phyloP scores from a whole-genome alignment of 2,329 filamentous ascomycete species.

The Alternaria atra region DNA sequence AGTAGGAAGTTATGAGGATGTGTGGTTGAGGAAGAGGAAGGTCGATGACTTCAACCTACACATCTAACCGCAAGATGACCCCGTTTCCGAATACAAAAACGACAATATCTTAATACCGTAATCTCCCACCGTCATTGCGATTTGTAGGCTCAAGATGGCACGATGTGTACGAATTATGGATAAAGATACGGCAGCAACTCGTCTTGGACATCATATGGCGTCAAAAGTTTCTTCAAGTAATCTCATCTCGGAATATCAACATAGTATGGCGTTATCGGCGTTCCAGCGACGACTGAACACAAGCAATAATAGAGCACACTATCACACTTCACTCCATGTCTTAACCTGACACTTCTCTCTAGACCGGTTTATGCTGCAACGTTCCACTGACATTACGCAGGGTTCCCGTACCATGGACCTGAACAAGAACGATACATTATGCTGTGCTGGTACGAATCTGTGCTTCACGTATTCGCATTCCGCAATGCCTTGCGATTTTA shows the following conservation, averaged over 20 bases:
- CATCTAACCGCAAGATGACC: conserved; percentile 87
- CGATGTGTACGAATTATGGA: background rate
- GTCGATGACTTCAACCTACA: conserved; percentile 73
- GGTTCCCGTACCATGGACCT: background rate
- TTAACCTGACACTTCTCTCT: background rate
- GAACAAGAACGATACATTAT: background rate
- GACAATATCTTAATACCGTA: conserved; percentile 95
- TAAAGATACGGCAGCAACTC: background rate
- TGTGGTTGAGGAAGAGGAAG: background rate
- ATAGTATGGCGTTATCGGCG: background rate
- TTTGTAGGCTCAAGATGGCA: conserved; percentile 64
- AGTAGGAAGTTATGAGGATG: background rate
- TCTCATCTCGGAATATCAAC: background rate
- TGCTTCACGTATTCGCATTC: background rate
- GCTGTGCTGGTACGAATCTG: background rate
- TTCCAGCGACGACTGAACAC: background rate
- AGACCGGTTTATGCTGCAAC: background rate
- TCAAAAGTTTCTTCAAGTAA: background rate
- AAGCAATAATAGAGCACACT: background rate
- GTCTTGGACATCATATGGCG: background rate
- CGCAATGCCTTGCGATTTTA: background rate
- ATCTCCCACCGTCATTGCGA: conserved; percentile 93
- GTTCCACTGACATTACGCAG: background rate
- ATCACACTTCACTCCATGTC: background rate
- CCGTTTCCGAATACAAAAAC: conserved; percentile 94